Evolutionary conservation across 1,284 basidiomycete genomes (phyloP).

Genomic region (Singerocomus inundabilis): DNA sequence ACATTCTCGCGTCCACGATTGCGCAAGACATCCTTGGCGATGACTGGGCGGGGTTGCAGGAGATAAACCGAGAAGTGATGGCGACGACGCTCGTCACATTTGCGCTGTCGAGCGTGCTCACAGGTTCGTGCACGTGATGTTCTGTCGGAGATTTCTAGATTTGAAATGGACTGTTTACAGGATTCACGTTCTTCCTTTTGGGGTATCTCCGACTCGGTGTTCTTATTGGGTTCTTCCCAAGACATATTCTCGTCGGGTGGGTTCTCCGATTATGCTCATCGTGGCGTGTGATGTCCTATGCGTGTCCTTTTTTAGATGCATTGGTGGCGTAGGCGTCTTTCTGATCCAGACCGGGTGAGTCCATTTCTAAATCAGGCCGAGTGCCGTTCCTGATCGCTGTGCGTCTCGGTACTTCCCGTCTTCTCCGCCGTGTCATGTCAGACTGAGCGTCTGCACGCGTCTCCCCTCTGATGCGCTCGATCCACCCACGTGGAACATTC

Average conservation of each 20-base stretch:
- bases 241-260: conserved; percentile 91
- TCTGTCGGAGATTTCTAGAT: no score
- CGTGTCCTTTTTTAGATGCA: conserved; percentile 56
- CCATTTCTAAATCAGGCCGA: no score
- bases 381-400: conserved; percentile 2
- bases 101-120: conserved; percentile 87
- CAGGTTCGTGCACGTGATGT: no score
- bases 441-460: conserved; percentile 81
- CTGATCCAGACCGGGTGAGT: conserved; percentile 82
- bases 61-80: conserved; percentile 70
- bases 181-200: conserved; percentile 83
- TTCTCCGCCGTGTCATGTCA: no score
- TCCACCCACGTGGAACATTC: conserved; percentile 59
- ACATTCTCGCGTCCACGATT: conserved; percentile 84
- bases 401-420: neutral
- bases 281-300: conserved; percentile 3
- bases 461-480: conserved; percentile 80
- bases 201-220: conserved; percentile 83
- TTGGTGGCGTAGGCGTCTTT: conserved; percentile 95
- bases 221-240: conserved; percentile 93
- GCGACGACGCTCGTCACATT: conserved; percentile 92
- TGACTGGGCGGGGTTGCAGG: conserved; percentile 48
- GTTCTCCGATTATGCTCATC: conserved; percentile 20
- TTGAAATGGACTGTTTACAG: no score
- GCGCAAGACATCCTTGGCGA: conserved; percentile 53